Percentiles rank a stretch among this genome's conserved stretches.
These are phyloP conservation scores for Curvularia eragrostidis DNA, from an alignment of 2,329 filamentous ascomycete species.

Conservation along the genomic window DNA sequence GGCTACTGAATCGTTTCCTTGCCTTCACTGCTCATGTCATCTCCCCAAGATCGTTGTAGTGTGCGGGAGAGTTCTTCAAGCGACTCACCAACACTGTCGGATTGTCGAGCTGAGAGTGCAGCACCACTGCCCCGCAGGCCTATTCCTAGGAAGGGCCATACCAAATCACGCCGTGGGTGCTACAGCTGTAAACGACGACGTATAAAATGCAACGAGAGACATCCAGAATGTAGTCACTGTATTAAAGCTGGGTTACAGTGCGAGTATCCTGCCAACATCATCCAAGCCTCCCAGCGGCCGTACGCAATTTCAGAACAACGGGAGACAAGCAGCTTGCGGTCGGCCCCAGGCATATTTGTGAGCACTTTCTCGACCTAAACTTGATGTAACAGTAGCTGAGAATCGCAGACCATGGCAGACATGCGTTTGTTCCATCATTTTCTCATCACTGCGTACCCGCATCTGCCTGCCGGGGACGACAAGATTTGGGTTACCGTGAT, in stretches of 20 bases:
- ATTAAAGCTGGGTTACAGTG: constrained; percentile 67
- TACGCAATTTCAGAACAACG: constrained; percentile 33
- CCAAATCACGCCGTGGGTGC: constrained; percentile 70
- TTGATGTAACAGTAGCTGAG: constrained; percentile 22
- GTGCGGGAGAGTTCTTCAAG: constrained; percentile 40
- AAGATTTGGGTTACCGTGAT: constrained; percentile 71
- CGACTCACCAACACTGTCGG: constrained; percentile 39
- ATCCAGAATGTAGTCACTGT: constrained; percentile 68
- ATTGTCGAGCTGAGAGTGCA: constrained; percentile 27
- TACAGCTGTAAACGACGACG: constrained; percentile 71
- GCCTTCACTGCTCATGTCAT: constrained; percentile 28
- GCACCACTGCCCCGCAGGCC: constrained; percentile 43
- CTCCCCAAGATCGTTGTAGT: constrained; percentile 27
- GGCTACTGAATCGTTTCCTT: constrained; percentile 24
- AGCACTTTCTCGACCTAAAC: constrained; percentile 26
- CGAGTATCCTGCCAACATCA: constrained; percentile 63
- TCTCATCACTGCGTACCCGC: constrained; percentile 66
- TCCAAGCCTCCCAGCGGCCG: constrained; percentile 37
- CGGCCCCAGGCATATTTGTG: constrained; percentile 44
- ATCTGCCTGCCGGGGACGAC: constrained; percentile 70
- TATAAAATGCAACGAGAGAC: constrained; percentile 74
- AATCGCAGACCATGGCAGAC: constrained; percentile 56
- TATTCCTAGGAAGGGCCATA: constrained; percentile 64
- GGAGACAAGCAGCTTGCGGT: constrained; percentile 38
- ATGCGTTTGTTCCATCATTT: constrained; percentile 76